A percentile compares a stretch with the other conserved stretches of the same genome.
Conservation (phyloP, 2,329 filamentous ascomycete genomes). For the Raffaelea ambrosiae region DNA sequence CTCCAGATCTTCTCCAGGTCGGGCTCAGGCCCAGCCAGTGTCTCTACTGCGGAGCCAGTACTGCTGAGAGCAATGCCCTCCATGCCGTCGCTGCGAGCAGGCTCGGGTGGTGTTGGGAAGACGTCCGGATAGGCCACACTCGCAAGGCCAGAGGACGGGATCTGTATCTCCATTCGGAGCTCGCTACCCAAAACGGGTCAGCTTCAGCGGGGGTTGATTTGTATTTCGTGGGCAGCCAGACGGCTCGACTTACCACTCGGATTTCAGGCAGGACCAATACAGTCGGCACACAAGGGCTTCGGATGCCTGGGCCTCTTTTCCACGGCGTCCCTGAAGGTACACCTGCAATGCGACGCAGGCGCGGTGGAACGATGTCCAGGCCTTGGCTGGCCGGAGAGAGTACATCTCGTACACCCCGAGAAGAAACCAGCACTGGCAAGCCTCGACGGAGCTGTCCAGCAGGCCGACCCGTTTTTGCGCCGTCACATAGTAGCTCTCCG, state of each 20-base stretch:
- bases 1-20: constrained; percentile 1
- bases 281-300: background rate
- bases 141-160: background rate
- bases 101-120: background rate
- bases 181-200: constrained; percentile 1
- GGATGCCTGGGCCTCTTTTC: too few relatives aligned
- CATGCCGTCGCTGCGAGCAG: background rate
- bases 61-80: too few relatives aligned
- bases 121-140: background rate
- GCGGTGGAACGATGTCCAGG: constrained; percentile 5
- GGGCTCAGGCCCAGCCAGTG: background rate
- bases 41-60: background rate
- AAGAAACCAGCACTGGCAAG: constrained; percentile 6
- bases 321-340: background rate
- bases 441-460: background rate
- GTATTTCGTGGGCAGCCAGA: too few relatives aligned
- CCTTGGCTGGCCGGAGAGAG: constrained; percentile 2
- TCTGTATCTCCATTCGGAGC: constrained; percentile 1
- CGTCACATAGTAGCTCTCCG: constrained; percentile 3
- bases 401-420: constrained; percentile 9
- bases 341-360: constrained; percentile 2
- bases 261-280: constrained; percentile 3
- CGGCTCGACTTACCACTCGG: constrained; percentile 2
- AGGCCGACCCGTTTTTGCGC: constrained; percentile 1
- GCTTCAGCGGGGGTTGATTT: background rate